These are phyloP conservation scores for Xerocomus minutiporus DNA, from an alignment of 1,284 basidiomycete species.

Conservation along the genomic window DNA sequence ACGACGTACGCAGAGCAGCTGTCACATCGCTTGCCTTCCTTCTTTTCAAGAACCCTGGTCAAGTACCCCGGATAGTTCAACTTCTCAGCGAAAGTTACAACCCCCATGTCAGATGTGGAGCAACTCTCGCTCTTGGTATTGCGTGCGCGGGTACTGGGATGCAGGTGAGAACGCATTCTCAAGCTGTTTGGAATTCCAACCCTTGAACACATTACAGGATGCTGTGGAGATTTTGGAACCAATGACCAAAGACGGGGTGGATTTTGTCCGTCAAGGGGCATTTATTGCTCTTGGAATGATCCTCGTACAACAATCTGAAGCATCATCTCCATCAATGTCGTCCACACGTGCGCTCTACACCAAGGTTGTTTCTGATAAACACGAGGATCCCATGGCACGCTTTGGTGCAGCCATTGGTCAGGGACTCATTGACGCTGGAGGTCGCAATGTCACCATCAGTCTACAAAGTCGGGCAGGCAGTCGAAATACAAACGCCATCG, in stretches of 20 bases:
- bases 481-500: conserved; percentile 86
- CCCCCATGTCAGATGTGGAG: conserved; percentile 95
- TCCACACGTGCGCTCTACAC: conserved; percentile 77
- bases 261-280: conserved; percentile 97
- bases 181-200: background rate
- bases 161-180: conserved; percentile 46
- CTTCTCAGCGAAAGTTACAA: conserved; percentile 96
- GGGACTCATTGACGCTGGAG: conserved; percentile 94
- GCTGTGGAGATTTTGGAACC: conserved; percentile 93
- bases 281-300: conserved; percentile 94
- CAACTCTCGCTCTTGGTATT: conserved; percentile 90
- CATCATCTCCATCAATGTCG: conserved; percentile 76
- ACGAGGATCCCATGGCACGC: conserved; percentile 95
- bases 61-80: conserved; percentile 93
- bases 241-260: conserved; percentile 94
- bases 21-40: conserved; percentile 93
- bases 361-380: conserved; percentile 90
- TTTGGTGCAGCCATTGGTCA: conserved; percentile 94
- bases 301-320: conserved; percentile 91
- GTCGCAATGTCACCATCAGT: conserved; percentile 90
- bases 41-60: conserved; percentile 90
- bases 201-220: conserved; percentile 47
- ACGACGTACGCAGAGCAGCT: conserved; percentile 91
- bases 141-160: conserved; percentile 96
- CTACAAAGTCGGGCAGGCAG: conserved; percentile 89